phyloP scores from a whole-genome alignment of 108 stramenopile genomes.

The Cylindrotheca closterium region DNA sequence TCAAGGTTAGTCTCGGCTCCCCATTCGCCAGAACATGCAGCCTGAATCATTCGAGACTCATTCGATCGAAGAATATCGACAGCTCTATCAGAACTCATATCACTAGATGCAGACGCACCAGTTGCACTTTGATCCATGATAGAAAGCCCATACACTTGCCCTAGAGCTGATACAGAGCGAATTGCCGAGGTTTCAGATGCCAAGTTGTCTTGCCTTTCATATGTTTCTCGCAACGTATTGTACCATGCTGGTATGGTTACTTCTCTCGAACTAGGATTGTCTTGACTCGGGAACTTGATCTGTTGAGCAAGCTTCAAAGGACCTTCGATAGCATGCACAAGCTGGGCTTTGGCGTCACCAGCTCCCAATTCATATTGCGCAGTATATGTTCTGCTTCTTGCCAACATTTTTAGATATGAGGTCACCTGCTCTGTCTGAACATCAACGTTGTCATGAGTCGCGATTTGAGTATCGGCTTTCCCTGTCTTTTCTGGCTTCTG shows the following conservation, averaged over 20 bases:
- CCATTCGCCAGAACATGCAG: slow-evolving; percentile 76
- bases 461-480: background rate
- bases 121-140: slow-evolving; percentile 40
- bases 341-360: background rate
- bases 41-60: slow-evolving; percentile 52
- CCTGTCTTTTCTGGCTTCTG: background rate
- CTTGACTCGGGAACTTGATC: slow-evolving; percentile 49
- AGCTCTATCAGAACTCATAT: slow-evolving; percentile 11
- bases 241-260: slow-evolving; percentile 48
- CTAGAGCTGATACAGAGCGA: slow-evolving; percentile 45
- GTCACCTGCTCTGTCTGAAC: slow-evolving; percentile 9
- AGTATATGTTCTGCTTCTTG: slow-evolving; percentile 23
- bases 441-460: slow-evolving; percentile 3
- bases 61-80: slow-evolving; percentile 10
- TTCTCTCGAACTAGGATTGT: slow-evolving; percentile 11
- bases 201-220: background rate
- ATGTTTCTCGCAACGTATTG: slow-evolving; percentile 18
- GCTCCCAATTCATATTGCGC: slow-evolving; percentile 2
- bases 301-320: slow-evolving; percentile 52
- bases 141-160: slow-evolving; percentile 55
- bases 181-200: slow-evolving; percentile 38
- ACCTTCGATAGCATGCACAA: slow-evolving; percentile 43
- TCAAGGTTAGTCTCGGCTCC: slow-evolving; percentile 68
- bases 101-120: slow-evolving; percentile 5
- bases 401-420: slow-evolving; percentile 35